Percentiles rank a stretch among this genome's conserved stretches.
phyloP scores from a whole-genome alignment of 2,329 filamentous ascomycete species.

The Sarocladiaceae sp. region DNA sequence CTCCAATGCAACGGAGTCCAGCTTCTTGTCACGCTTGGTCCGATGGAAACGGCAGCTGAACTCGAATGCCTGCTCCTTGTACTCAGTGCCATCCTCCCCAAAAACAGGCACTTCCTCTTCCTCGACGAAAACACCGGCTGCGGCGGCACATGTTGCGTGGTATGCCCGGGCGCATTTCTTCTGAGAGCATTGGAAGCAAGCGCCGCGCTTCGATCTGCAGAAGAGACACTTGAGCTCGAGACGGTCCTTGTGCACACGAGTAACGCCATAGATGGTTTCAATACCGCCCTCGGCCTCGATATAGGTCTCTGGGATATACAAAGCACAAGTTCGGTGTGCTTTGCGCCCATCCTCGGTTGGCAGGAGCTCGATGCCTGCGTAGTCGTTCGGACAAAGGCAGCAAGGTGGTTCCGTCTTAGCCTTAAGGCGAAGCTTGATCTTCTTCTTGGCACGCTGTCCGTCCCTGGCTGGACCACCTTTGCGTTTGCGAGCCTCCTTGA shows the following conservation, averaged over 20 bases:
- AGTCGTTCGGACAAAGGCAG: slow-evolving; percentile 87
- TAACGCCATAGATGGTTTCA: slow-evolving; percentile 73
- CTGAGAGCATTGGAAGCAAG: slow-evolving; percentile 93
- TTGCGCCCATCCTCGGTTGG: slow-evolving; percentile 83
- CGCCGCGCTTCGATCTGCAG: slow-evolving; percentile 91
- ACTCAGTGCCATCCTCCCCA: slow-evolving; percentile 86
- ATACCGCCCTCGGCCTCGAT: slow-evolving; percentile 68
- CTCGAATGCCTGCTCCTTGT: slow-evolving; percentile 86
- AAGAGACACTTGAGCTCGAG: slow-evolving; percentile 91
- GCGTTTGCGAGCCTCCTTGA: slow-evolving; percentile 64
- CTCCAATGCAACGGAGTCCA: slow-evolving; percentile 66
- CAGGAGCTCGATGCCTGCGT: slow-evolving; percentile 75
- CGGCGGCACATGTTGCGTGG: slow-evolving; percentile 89
- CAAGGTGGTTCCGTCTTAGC: slow-evolving; percentile 73
- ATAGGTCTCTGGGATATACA: slow-evolving; percentile 89
- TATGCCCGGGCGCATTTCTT: slow-evolving; percentile 93
- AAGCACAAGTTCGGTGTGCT: slow-evolving; percentile 83
- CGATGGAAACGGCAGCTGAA: slow-evolving; percentile 95
- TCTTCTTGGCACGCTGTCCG: slow-evolving; percentile 64
- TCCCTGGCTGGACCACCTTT: slow-evolving; percentile 29
- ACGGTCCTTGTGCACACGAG: slow-evolving; percentile 80
- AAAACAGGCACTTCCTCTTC: slow-evolving; percentile 81
- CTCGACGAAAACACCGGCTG: slow-evolving; percentile 89
- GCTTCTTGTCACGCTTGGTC: slow-evolving; percentile 75
- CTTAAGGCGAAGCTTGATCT: slow-evolving; percentile 74